Base-by-base conservation (phyloP, 257 asterid genomes). In the Hygrophila difformis region DNA sequence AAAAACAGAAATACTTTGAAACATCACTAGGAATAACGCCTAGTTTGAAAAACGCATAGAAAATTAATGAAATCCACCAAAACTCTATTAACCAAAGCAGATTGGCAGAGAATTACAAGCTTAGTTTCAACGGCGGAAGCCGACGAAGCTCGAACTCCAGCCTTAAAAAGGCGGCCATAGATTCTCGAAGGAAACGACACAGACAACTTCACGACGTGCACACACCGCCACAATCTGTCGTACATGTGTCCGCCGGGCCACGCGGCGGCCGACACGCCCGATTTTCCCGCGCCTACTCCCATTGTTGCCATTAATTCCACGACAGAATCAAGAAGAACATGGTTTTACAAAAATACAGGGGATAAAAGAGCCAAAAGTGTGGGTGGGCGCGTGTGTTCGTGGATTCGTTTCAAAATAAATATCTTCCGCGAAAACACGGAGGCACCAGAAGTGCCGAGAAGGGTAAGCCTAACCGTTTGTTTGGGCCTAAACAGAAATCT, bases 141-240 rank as follows among this genome's bases (percentile, higher is more conserved):
- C 3, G 82, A 62, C 43, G 74, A 64, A 49, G 93, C 78, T 18
- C 56, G 59, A 26, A 33, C 18, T 41, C 38, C 52, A 15, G 81
- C 28, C 3, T 59, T 14, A 57, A 55, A 62, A 44, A 53, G 50
- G 16, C 76, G 52, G 56, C 43, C 36, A 8, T 53, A 67, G 36
- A 75, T 39, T 22, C 57, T 59, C 0, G 61, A 63, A 4, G 69
- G 62, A 62, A 55, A 49, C 49, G 79, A 43, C 12, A 51, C 54
- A 51, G 66, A 34, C 6, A 61, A 46, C 49, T 41, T 65, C 1
- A 56, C 28, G 6, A 53, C 38, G 40, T 39, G 13, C 4, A 51
- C 45, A 45, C 69, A 51, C 34, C 70, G 39, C 7, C 47, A 56
- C 1, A 60, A 24, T 12, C 71, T 60, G 51, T 31, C 12, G 73